phyloP scores from a whole-genome alignment of 164 flowering plant genomes.

The Berberis thunbergii region DNA sequence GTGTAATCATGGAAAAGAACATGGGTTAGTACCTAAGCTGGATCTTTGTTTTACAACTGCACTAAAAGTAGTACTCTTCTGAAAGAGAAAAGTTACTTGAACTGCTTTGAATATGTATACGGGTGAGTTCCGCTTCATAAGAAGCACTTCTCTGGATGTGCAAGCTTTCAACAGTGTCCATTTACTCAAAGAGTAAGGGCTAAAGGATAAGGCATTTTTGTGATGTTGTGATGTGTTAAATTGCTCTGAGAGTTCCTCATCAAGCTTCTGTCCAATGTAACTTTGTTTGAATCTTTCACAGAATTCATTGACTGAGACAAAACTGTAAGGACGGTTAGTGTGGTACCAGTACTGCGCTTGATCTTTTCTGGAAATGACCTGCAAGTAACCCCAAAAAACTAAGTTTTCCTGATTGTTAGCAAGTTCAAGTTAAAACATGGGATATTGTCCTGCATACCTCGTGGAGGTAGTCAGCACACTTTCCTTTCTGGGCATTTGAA shows the following conservation, averaged over 20 bases:
- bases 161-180: slow-evolving; percentile 58
- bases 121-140: too few relatives aligned
- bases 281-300: slow-evolving; percentile 25
- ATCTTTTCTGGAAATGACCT: slow-evolving; percentile 62
- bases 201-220: slow-evolving; percentile 33
- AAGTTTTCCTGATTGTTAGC: not conserved
- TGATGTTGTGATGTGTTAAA: slow-evolving; percentile 32
- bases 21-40: not conserved
- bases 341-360: slow-evolving; percentile 52
- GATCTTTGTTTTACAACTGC: not conserved
- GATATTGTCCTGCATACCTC: slow-evolving; percentile 22
- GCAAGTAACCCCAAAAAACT: not conserved
- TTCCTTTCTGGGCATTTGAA: slow-evolving; percentile 52
- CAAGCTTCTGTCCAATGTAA: slow-evolving; percentile 28
- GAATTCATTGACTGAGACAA: slow-evolving; percentile 36
- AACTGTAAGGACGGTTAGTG: slow-evolving; percentile 31
- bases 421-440: not conserved
- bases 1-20: slow-evolving; percentile 35
- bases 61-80: too few relatives aligned
- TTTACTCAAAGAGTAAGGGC: slow-evolving; percentile 29
- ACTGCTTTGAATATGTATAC: too few relatives aligned
- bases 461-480: slow-evolving; percentile 47
- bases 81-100: too few relatives aligned
- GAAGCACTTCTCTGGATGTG: slow-evolving; percentile 29
- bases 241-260: slow-evolving; percentile 29